Base-by-base conservation (phyloP, 177 flowering plant species). In the Vitis hybrid region DNA sequence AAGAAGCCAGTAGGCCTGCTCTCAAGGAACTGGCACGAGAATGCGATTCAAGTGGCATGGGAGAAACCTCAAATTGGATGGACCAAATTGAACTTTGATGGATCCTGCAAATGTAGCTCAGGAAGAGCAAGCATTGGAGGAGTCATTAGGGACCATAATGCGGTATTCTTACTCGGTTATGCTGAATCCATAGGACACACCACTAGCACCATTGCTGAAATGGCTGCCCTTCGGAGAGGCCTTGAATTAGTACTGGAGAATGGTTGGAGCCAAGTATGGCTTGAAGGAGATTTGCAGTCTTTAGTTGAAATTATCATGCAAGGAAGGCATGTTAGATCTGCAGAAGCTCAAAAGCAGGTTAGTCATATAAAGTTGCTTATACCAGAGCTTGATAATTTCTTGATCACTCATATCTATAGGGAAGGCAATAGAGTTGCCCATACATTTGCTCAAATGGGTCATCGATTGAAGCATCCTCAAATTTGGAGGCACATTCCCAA, bases 401-500 rank as follows among this genome's bases (percentile, higher is more conserved):
- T 70, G 0, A 35, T 90, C 57, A 88, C 84, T 40, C 97, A 87
- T 69, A 71, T 86, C 40, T 86, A 82, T 15, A 82, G 94, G 48
- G 94, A 91, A 74, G 97, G 98, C 1, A 94, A 94, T 59, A 72
- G 85, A 62, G 87, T 78, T 40, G 97, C 97, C 10, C 88, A 94
- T 81, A 85, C 71, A 64, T 81, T 94, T 9, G 98, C 98, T 2
- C 70, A 78, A 52, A 71, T 90, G 72, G 98, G 96, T 0, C 91
- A 87, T 72, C 63, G 46, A 1, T 66, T 80, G 65, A 65, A 72
- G 46, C 75, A 76, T 69, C 91, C 88, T 55, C 68, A 65, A 30
- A 62, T 94, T 55, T 94, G 97, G 98, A 46, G 68, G 52, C 24
- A 70, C 17, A 30, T 12, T 70, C 92, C 92, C 0, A 46, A 71